These are phyloP conservation scores for Pontederia paniculata DNA, from an alignment of 176 grass and related monocot genomes.

Conservation along the genomic window DNA sequence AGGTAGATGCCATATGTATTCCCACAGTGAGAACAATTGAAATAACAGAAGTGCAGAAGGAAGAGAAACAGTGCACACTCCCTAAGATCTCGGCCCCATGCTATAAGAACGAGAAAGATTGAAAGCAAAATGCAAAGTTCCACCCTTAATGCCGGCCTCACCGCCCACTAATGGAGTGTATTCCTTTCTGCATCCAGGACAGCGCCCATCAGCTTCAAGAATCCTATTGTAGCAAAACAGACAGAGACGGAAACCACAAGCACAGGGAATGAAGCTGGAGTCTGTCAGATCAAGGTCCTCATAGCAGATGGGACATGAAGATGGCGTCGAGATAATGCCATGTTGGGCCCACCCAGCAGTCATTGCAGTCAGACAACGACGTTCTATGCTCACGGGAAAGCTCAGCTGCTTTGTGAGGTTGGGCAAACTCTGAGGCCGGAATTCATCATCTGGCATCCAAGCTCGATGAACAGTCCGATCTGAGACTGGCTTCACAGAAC, in stretches of 20 bases:
- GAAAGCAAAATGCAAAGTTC: constrained; percentile 24
- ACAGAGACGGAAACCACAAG: constrained; percentile 76
- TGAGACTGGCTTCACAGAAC: constrained; percentile 20
- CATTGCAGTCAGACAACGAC: constrained; percentile 23
- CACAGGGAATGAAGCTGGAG: constrained; percentile 80
- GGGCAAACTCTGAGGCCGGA: constrained; percentile 78
- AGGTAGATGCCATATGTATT: too few relatives aligned
- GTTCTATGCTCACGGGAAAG: constrained; percentile 38
- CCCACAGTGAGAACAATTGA: too few relatives aligned
- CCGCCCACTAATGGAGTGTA: constrained; percentile 39
- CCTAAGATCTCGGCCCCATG: constrained; percentile 68
- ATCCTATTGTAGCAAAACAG: constrained; percentile 97
- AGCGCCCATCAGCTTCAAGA: constrained; percentile 65
- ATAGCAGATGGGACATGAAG: constrained; percentile 77
- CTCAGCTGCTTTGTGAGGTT: constrained; percentile 70
- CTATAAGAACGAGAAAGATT: constrained; percentile 66
- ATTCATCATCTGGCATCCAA: constrained; percentile 68
- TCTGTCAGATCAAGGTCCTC: constrained; percentile 83
- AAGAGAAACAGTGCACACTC: constrained; percentile 16
- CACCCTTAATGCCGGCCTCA: constrained; percentile 21
- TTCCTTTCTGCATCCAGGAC: constrained; percentile 92
- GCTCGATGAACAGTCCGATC: constrained; percentile 40
- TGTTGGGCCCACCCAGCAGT: constrained; percentile 25
- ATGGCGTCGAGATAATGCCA: constrained; percentile 33
- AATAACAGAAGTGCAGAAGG: constrained; percentile 10